Percentiles rank a stretch among this genome's conserved stretches.
Conservation (phyloP, 1,284 basidiomycete genomes). For the Ganoderma lingzhi region DNA sequence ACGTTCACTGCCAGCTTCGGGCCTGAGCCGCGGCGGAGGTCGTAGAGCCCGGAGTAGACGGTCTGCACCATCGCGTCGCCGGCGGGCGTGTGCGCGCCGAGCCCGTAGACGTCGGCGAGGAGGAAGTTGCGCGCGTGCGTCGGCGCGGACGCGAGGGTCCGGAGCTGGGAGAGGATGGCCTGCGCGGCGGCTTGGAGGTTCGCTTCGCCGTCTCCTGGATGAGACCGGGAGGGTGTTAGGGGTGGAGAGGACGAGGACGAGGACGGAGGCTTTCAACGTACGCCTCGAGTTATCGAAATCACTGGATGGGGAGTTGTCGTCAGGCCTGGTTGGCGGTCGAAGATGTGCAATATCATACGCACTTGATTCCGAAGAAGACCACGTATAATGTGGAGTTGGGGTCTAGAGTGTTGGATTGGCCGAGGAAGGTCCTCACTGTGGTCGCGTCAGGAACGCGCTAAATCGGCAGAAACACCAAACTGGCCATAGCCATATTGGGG, state of each 20-base stretch:
- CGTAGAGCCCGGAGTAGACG: slow-evolving; percentile 38
- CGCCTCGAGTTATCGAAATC: slow-evolving; percentile 42
- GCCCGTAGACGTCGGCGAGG: slow-evolving; percentile 43
- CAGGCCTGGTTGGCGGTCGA: not conserved
- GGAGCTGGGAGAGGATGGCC: slow-evolving; percentile 44
- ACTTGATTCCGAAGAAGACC: slow-evolving; percentile 51
- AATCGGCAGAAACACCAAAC: not conserved
- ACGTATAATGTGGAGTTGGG: slow-evolving; percentile 44
- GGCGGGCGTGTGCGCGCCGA: slow-evolving; percentile 36
- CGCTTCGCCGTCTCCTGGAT: slow-evolving; percentile 41
- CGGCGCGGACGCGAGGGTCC: slow-evolving; percentile 39
- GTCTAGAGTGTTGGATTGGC: slow-evolving; percentile 43
- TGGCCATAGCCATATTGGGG: not conserved
- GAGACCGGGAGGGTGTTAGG: not conserved
- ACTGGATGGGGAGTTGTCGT: slow-evolving; percentile 22
- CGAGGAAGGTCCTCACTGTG: slow-evolving; percentile 41
- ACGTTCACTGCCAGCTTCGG: slow-evolving; percentile 27
- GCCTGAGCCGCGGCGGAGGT: slow-evolving; percentile 27
- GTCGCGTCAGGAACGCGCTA: no score
- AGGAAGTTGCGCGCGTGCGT: slow-evolving; percentile 43
- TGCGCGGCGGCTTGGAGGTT: slow-evolving; percentile 46
- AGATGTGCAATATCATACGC: slow-evolving; percentile 14
- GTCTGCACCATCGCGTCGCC: slow-evolving; percentile 44
- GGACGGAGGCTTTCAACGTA: slow-evolving; percentile 18
- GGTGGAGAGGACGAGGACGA: not conserved